Evolutionary conservation across 805 yeast species (phyloP).

Genomic region (Hyphopichia homilentoma): DNA sequence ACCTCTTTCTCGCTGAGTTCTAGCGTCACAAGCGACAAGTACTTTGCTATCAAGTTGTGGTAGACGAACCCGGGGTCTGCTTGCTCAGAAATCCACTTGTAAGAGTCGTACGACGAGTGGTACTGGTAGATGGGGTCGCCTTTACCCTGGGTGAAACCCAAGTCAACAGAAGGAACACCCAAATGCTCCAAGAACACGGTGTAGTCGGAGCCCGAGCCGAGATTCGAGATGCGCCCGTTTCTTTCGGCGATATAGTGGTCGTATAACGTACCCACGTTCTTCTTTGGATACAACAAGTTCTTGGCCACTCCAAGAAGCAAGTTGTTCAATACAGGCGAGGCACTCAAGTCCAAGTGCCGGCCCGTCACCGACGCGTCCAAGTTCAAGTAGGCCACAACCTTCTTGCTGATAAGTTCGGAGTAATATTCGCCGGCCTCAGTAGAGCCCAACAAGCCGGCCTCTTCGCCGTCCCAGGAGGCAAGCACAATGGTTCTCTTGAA

Average conservation of each 20-base stretch:
- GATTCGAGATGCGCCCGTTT: conserved; percentile 37
- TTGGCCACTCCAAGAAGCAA: conserved; percentile 44
- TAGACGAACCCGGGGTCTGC: conserved; percentile 61
- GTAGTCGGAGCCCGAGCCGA: conserved; percentile 74
- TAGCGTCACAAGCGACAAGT: conserved; percentile 47
- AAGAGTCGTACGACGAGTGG: conserved; percentile 73
- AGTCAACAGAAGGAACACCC: conserved; percentile 58
- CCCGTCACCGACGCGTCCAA: conserved; percentile 55
- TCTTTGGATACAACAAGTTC: conserved; percentile 41
- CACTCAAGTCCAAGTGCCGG: conserved; percentile 38
- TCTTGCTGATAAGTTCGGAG: conserved; percentile 32
- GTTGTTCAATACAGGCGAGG: conserved; percentile 56
- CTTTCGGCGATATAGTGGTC: conserved; percentile 44
- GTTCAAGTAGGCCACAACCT: conserved; percentile 49
- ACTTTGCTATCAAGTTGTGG: conserved; percentile 56
- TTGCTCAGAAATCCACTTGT: conserved; percentile 60
- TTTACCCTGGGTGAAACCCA: conserved; percentile 46
- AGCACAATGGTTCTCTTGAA: conserved; percentile 37
- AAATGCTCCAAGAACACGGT: conserved; percentile 57
- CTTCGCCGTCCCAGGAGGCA: conserved; percentile 43
- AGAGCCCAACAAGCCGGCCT: conserved; percentile 51
- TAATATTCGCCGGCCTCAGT: conserved; percentile 54
- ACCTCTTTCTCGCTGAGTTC: conserved; percentile 48
- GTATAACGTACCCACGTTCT: conserved; percentile 37
- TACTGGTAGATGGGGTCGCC: conserved; percentile 66